Percentiles rank a stretch among this genome's conserved stretches.
These are phyloP conservation scores for Neofusicoccum ribis DNA, from an alignment of 2,329 filamentous ascomycete species.

Conservation along the genomic window DNA sequence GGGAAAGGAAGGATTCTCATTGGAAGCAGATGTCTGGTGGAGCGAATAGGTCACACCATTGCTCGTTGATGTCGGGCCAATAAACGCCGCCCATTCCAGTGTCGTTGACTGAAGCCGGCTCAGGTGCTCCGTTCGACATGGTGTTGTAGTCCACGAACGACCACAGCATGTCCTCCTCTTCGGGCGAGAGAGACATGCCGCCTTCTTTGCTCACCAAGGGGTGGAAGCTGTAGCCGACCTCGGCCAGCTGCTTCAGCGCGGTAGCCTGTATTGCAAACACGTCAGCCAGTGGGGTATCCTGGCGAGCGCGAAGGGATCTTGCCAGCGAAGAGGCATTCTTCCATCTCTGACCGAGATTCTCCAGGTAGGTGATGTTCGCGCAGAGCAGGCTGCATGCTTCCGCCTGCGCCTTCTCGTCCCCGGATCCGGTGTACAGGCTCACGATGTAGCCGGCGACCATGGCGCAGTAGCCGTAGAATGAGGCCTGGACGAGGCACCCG, in stretches of 20 bases:
- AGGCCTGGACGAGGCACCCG: not conserved
- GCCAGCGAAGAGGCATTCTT: not conserved
- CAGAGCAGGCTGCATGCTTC: not conserved
- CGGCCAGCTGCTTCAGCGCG: not conserved
- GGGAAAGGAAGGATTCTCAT: too few relatives aligned
- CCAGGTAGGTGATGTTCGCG: not conserved
- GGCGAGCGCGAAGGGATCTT: not conserved
- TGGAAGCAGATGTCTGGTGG: not conserved
- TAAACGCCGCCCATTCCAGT: not conserved
- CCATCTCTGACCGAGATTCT: not conserved
- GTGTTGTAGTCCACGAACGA: not conserved
- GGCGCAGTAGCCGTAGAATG: not conserved
- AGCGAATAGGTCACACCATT: not conserved
- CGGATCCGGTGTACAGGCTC: not conserved
- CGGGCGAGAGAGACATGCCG: not conserved
- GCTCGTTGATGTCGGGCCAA: not conserved
- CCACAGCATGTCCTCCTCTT: not conserved
- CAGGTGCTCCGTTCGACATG: not conserved
- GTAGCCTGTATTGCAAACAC: not conserved
- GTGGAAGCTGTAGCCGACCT: not conserved
- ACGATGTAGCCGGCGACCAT: not conserved
- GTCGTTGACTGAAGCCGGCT: too few relatives aligned
- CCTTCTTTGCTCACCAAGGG: not conserved
- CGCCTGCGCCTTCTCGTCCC: not conserved
- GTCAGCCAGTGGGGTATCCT: too few relatives aligned